Evolutionary conservation across 805 yeast genomes (phyloP).

Genomic region (Helenozyma baotianmanensis): DNA sequence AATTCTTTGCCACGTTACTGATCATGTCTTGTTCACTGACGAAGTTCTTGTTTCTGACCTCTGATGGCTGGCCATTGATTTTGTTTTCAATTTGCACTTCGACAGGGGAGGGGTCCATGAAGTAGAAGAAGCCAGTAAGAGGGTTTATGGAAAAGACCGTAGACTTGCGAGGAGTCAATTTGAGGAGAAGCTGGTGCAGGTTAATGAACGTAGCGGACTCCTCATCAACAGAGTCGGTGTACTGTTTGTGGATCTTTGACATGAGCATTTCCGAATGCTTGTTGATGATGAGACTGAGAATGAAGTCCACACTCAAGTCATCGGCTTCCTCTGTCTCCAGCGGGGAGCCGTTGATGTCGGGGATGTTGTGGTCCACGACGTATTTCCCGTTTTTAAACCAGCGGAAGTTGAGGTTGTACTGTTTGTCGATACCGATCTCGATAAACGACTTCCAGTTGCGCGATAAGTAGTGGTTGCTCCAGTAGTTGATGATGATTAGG

Average conservation of each 20-base stretch:
- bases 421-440: slow-evolving; percentile 55
- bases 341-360: slow-evolving; percentile 4
- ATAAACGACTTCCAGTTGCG: slow-evolving; percentile 49
- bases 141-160: slow-evolving; percentile 38
- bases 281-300: slow-evolving; percentile 32
- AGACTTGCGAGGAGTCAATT: slow-evolving; percentile 28
- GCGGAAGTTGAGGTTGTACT: slow-evolving; percentile 46
- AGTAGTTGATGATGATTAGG: slow-evolving; percentile 55
- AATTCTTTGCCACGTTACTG: slow-evolving; percentile 23
- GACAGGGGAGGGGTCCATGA: slow-evolving; percentile 35
- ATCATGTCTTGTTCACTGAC: slow-evolving; percentile 30
- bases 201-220: slow-evolving; percentile 16
- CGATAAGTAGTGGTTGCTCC: slow-evolving; percentile 46
- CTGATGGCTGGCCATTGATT: slow-evolving; percentile 24
- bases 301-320: slow-evolving; percentile 32
- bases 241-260: slow-evolving; percentile 16
- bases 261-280: slow-evolving; percentile 36
- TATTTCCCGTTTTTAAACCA: slow-evolving; percentile 61
- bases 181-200: slow-evolving; percentile 32
- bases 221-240: slow-evolving; percentile 7
- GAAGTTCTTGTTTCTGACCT: slow-evolving; percentile 17
- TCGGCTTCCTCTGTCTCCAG: slow-evolving; percentile 17
- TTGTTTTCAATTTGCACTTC: slow-evolving; percentile 27
- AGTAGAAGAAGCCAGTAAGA: slow-evolving; percentile 37
- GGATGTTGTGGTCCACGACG: slow-evolving; percentile 16